Evolutionary conservation across 768 basidiomycete species (phyloP).

Genomic region (Ephemerocybe angulata): DNA sequence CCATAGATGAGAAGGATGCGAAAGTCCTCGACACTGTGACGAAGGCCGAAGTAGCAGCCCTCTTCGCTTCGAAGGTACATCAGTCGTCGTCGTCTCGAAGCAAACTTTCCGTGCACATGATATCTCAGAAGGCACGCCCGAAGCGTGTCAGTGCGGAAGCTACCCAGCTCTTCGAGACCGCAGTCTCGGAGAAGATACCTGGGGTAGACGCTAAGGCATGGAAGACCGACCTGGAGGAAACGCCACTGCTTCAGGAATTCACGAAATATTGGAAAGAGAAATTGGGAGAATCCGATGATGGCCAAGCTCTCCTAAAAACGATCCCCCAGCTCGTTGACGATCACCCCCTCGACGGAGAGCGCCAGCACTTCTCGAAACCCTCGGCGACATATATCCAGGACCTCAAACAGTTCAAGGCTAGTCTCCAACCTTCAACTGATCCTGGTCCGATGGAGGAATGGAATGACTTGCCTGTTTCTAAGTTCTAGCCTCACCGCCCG

Average conservation of each 20-base stretch:
- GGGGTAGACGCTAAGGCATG: conserved; percentile 48
- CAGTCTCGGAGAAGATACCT: conserved; percentile 47
- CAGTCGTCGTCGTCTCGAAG: conserved; percentile 64
- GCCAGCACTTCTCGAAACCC: conserved; percentile 39
- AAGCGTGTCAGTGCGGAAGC: conserved; percentile 64
- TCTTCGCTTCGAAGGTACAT: conserved; percentile 71
- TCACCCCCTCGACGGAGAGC: conserved; percentile 54
- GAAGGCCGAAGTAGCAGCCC: conserved; percentile 67
- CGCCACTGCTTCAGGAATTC: conserved; percentile 60
- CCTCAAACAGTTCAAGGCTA: conserved; percentile 59
- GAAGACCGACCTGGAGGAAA: conserved; percentile 50
- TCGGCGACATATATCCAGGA: conserved; percentile 65
- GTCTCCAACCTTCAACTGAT: conserved; percentile 49
- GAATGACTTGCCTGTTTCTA: conserved; percentile 66
- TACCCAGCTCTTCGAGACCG: conserved; percentile 54
- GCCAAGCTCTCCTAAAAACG: conserved; percentile 43
- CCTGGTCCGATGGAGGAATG: conserved; percentile 70
- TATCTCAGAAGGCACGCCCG: conserved; percentile 60
- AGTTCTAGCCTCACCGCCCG: conserved; percentile 33
- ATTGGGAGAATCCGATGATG: conserved; percentile 38
- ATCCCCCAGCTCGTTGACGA: conserved; percentile 56
- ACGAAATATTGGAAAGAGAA: conserved; percentile 58
- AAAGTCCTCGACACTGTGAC: conserved; percentile 57
- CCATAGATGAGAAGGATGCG: conserved; percentile 70
- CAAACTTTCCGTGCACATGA: conserved; percentile 82